Conservation (phyloP, 169 alveolate species). For the Eimeria tenella region DNA sequence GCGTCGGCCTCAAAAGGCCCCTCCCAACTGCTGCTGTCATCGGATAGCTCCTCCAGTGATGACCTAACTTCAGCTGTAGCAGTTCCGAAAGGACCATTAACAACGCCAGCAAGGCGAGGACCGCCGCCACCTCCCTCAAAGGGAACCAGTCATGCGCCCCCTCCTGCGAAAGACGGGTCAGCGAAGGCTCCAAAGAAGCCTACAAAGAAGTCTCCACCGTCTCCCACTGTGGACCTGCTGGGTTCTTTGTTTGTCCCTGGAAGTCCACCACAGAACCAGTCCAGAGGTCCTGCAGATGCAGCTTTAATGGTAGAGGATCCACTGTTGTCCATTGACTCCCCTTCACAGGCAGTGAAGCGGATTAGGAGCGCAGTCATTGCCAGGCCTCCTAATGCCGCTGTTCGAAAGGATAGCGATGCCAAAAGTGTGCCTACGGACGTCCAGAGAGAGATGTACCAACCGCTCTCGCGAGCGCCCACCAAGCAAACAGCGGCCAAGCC, state of each 20-base stretch:
- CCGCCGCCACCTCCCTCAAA: conserved; percentile 22
- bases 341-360: conserved; percentile 27
- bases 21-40: conserved; percentile 48
- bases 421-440: conserved; percentile 42
- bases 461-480: conserved; percentile 28
- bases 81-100: not conserved
- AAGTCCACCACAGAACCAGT: not conserved
- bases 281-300: not conserved
- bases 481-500: conserved; percentile 25
- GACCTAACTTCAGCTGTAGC: not conserved
- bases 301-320: conserved; percentile 44
- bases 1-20: conserved; percentile 4
- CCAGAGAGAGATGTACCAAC: not conserved
- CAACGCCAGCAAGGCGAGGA: conserved; percentile 5
- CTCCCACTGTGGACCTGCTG: conserved; percentile 39
- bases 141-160: not conserved
- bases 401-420: not conserved
- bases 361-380: conserved; percentile 48
- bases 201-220: conserved; percentile 36
- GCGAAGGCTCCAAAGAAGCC: not conserved
- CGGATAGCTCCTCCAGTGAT: conserved; percentile 71
- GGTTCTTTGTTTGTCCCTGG: conserved; percentile 40
- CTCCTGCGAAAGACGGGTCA: not conserved
- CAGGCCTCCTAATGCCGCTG: not conserved
- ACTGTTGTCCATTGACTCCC: conserved; percentile 30